These are phyloP conservation scores for Aspergillus bridgeri DNA, from an alignment of 495 filamentous ascomycete species.

Conservation along the genomic window DNA sequence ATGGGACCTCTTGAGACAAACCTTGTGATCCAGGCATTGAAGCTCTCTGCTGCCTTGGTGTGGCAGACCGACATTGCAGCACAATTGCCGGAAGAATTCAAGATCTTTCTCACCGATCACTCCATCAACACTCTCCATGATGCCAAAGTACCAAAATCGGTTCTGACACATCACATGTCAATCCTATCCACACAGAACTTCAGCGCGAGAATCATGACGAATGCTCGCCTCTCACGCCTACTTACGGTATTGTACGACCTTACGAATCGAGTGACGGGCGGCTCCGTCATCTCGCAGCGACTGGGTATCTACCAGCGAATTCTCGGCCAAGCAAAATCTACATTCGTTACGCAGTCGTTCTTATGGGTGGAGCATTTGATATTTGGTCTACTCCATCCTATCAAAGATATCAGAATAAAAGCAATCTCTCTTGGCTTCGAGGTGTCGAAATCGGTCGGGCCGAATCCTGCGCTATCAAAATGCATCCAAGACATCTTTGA, in stretches of 20 bases:
- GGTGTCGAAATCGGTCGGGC: conserved; percentile 60
- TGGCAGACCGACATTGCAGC: conserved; percentile 62
- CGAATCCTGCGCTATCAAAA: conserved; percentile 59
- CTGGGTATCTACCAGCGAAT: conserved; percentile 74
- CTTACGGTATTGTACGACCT: conserved; percentile 65
- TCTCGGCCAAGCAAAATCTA: conserved; percentile 59
- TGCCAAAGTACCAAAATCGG: conserved; percentile 64
- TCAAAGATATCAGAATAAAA: conserved; percentile 70
- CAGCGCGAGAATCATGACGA: conserved; percentile 64
- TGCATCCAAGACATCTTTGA: conserved; percentile 65
- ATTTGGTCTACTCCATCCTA: conserved; percentile 68
- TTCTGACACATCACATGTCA: conserved; percentile 73
- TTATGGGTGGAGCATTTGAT: conserved; percentile 80
- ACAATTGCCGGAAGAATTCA: conserved; percentile 70
- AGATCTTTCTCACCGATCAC: conserved; percentile 73
- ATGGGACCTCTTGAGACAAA: conserved; percentile 50
- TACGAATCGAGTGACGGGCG: conserved; percentile 72
- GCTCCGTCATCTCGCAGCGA: conserved; percentile 68
- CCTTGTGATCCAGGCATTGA: conserved; percentile 71
- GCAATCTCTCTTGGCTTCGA: conserved; percentile 71
- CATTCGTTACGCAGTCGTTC: conserved; percentile 56
- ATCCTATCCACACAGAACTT: conserved; percentile 77
- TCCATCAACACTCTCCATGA: conserved; percentile 66
- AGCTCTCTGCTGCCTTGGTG: conserved; percentile 67
- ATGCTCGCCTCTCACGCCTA: conserved; percentile 61